phyloP scores from a whole-genome alignment of 75 land plant species.

The Ceratopteris richardii region DNA sequence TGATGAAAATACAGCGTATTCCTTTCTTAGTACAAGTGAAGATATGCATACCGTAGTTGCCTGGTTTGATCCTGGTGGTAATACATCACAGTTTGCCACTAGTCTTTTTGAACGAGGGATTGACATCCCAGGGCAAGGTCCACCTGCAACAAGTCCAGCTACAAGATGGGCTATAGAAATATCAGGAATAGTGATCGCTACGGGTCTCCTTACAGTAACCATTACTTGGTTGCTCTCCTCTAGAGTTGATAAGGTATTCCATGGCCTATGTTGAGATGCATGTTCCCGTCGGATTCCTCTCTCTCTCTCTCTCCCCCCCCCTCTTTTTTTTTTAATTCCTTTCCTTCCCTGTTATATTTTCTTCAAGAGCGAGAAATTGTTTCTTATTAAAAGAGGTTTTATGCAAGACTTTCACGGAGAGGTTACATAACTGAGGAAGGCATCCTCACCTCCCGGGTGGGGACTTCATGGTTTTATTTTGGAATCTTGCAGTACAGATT shows the following conservation, averaged over 20 bases:
- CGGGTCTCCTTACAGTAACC: constrained; percentile 58
- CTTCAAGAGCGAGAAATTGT: too few species aligned
- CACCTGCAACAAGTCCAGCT: constrained; percentile 22
- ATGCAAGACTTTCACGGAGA: too few species aligned
- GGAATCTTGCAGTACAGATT: too few species aligned
- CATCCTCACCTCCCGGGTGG: too few species aligned
- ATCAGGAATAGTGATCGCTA: constrained; percentile 58
- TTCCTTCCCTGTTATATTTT: too few species aligned
- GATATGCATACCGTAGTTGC: background rate
- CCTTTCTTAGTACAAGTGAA: background rate
- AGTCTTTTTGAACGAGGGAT: constrained; percentile 21
- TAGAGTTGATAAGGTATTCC: constrained; percentile 76
- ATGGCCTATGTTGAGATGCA: too few species aligned
- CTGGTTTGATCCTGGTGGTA: constrained; percentile 5
- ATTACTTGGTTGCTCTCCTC: constrained; percentile 74
- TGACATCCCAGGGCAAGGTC: constrained; percentile 16
- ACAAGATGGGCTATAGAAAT: constrained; percentile 60
- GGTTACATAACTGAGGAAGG: too few species aligned
- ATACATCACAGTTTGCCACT: background rate
- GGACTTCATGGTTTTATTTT: too few species aligned
- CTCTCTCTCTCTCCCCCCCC: too few species aligned
- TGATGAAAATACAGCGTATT: background rate
- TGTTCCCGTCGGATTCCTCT: too few species aligned
- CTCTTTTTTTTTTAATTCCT: too few species aligned
- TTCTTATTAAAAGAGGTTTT: too few species aligned